Percentiles rank a stretch among this genome's conserved stretches.
These are phyloP conservation scores for Crucihimalaya himalaica DNA, from an alignment of 345 rosid genomes.

Conservation along the genomic window DNA sequence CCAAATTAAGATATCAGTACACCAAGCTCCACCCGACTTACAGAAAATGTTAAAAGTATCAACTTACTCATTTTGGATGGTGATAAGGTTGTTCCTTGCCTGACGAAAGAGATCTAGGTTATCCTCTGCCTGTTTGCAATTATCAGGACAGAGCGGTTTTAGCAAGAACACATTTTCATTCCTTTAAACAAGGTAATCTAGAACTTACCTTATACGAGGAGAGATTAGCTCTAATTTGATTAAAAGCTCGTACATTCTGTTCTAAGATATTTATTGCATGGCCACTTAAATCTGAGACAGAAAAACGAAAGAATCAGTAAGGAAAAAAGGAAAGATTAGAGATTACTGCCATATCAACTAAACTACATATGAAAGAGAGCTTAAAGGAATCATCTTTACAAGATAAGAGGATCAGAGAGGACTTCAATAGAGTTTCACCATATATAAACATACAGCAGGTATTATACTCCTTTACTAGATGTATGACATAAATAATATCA, in stretches of 20 bases:
- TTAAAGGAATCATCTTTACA: conserved; percentile 1
- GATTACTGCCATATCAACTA: conserved; percentile 5
- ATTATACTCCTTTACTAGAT: conserved; percentile 4
- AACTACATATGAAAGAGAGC: conserved; percentile 1
- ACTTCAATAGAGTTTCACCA: background rate
- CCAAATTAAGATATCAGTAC: conserved; percentile 31
- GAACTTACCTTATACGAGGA: conserved; percentile 62
- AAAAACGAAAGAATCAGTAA: conserved; percentile 20
- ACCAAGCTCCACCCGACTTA: conserved; percentile 16
- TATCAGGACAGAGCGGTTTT: background rate
- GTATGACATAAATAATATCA: background rate
- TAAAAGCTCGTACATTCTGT: conserved; percentile 69
- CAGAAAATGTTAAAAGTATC: conserved; percentile 24
- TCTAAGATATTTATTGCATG: conserved; percentile 64
- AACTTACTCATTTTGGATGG: conserved; percentile 78
- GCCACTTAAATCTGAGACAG: conserved; percentile 64
- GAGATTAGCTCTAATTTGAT: conserved; percentile 74
- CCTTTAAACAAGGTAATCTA: background rate
- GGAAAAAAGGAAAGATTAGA: background rate
- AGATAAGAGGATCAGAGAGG: background rate
- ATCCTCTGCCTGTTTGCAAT: conserved; percentile 66
- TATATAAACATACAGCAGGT: background rate
- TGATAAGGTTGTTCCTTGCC: conserved; percentile 68
- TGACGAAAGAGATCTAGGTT: conserved; percentile 68
- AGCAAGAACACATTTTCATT: conserved; percentile 11